A percentile compares a stretch with the other conserved stretches of the same genome.
phyloP scores from a whole-genome alignment of 257 asterid species.

The Echium plantagineum region DNA sequence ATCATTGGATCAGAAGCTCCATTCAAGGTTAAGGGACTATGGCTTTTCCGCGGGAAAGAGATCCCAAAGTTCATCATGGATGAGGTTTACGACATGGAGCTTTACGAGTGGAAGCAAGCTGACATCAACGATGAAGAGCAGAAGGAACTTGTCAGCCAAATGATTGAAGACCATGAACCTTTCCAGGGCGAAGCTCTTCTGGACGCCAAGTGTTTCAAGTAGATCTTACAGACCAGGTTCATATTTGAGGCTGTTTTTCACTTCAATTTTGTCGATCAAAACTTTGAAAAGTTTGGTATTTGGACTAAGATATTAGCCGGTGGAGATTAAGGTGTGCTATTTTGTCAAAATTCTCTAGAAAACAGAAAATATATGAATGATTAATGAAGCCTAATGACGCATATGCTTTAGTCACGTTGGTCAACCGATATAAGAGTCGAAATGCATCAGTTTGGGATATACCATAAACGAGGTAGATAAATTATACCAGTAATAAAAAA shows the following conservation, averaged over 20 bases:
- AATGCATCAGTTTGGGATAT: too few species aligned
- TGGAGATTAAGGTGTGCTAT: too few species aligned
- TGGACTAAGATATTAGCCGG: too few species aligned
- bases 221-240: slow-evolving; percentile 3
- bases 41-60: slow-evolving; percentile 86
- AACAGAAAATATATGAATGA: too few species aligned
- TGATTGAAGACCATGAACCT: slow-evolving; percentile 91
- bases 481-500: too few species aligned
- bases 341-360: too few species aligned
- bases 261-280: neutral
- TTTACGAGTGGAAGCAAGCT: slow-evolving; percentile 74
- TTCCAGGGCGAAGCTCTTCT: slow-evolving; percentile 73
- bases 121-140: slow-evolving; percentile 78
- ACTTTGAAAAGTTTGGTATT: neutral
- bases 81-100: slow-evolving; percentile 88
- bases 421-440: too few species aligned
- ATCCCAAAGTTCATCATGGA: slow-evolving; percentile 70
- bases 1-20: slow-evolving; percentile 70
- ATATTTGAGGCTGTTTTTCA: neutral
- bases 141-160: slow-evolving; percentile 78
- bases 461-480: too few species aligned
- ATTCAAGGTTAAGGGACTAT: slow-evolving; percentile 81
- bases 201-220: slow-evolving; percentile 95
- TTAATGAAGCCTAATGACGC: too few species aligned
- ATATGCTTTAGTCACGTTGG: too few species aligned